Conservation (phyloP, 2,329 filamentous ascomycete species). For the Aureobasidium musti region DNA sequence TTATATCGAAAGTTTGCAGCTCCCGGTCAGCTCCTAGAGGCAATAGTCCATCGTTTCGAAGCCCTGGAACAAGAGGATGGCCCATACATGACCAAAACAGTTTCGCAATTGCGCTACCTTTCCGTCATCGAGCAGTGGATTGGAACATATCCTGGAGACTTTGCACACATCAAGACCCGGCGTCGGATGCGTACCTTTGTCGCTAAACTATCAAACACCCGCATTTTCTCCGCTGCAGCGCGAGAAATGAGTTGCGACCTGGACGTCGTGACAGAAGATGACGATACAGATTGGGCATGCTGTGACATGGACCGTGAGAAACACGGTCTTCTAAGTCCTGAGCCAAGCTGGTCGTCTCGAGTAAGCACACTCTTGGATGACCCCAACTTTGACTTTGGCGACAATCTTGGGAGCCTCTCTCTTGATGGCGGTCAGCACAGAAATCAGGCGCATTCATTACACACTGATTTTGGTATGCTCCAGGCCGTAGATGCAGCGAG, state of each 20-base stretch:
- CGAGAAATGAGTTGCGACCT: constrained; percentile 82
- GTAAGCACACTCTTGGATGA: constrained; percentile 43
- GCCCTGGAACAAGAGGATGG: constrained; percentile 65
- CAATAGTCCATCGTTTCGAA: constrained; percentile 76
- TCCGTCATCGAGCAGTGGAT: constrained; percentile 88
- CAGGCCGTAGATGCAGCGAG: constrained; percentile 70
- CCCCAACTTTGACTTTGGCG: constrained; percentile 37
- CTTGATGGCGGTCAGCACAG: constrained; percentile 30
- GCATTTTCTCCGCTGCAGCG: constrained; percentile 80
- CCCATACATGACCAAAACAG: constrained; percentile 73
- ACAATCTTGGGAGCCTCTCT: constrained; percentile 38
- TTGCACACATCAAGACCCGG: constrained; percentile 75
- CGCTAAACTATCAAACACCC: constrained; percentile 68
- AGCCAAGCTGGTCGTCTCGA: constrained; percentile 34
- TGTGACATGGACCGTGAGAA: constrained; percentile 64
- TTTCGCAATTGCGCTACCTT: constrained; percentile 79
- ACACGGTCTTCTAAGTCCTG: constrained; percentile 36
- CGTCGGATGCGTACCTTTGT: constrained; percentile 75
- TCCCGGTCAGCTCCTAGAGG: constrained; percentile 73
- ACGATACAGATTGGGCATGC: constrained; percentile 91
- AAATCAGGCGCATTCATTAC: constrained; percentile 5
- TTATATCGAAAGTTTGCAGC: constrained; percentile 92
- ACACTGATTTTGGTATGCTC: constrained; percentile 26
- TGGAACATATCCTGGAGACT: constrained; percentile 85
- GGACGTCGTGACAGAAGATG: constrained; percentile 76